These are phyloP conservation scores for Citrus hindsii DNA, from an alignment of 345 rosid species.

Conservation along the genomic window DNA sequence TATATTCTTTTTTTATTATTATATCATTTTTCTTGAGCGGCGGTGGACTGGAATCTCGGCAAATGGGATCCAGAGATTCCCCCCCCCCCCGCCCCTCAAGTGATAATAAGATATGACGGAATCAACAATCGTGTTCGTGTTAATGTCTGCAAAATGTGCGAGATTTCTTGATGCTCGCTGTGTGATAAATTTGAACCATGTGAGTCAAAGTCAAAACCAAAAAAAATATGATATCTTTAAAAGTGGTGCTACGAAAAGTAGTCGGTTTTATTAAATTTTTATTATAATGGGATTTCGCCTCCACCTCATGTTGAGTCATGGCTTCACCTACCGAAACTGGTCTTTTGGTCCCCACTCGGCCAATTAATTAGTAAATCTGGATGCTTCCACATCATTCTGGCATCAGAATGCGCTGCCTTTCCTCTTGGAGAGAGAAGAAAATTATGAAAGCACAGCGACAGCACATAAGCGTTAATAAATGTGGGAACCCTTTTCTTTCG, in stretches of 20 bases:
- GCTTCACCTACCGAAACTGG: background rate
- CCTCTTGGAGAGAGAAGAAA: background rate
- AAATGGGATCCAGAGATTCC: background rate
- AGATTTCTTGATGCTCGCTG: background rate
- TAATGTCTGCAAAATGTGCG: background rate
- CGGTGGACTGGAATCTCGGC: background rate
- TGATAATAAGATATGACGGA: too few relatives aligned
- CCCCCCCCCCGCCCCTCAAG: background rate
- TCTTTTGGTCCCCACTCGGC: background rate
- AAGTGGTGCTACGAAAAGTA: background rate
- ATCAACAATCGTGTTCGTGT: background rate
- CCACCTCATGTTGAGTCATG: background rate
- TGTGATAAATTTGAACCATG: background rate
- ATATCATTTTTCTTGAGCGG: too few relatives aligned
- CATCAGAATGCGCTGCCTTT: background rate
- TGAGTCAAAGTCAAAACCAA: background rate
- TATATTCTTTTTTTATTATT: too few relatives aligned
- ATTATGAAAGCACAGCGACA: too few relatives aligned
- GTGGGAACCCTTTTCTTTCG: too few relatives aligned
- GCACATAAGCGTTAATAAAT: too few relatives aligned
- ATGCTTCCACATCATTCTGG: conserved; percentile 11
- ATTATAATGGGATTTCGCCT: background rate
- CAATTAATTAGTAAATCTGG: background rate
- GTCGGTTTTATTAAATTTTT: too few relatives aligned
- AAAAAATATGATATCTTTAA: background rate